These are phyloP conservation scores for Fusarium fujikuroi DNA, from an alignment of 2,329 filamentous ascomycete species.

Conservation along the genomic window DNA sequence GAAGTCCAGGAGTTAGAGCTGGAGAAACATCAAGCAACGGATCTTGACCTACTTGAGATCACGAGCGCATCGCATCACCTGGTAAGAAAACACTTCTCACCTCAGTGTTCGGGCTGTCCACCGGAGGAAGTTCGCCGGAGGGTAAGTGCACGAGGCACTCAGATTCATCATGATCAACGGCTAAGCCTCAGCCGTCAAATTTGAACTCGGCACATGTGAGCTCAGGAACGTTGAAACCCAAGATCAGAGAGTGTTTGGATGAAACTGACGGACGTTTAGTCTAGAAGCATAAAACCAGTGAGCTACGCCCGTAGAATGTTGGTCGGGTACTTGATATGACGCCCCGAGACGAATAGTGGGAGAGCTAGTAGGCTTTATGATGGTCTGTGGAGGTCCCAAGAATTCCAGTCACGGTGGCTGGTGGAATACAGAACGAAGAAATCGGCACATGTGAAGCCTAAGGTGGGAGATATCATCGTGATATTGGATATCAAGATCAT, in stretches of 20 bases:
- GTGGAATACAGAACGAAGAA: not conserved
- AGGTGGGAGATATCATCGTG: not conserved
- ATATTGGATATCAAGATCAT: not conserved
- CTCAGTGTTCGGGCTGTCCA: not conserved
- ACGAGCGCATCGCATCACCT: not conserved
- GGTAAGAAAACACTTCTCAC: not conserved
- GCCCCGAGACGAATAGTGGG: not conserved
- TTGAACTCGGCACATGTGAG: not conserved
- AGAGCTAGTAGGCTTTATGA: not conserved
- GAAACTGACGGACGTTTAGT: slow-evolving; percentile 10
- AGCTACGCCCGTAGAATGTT: slow-evolving; percentile 2
- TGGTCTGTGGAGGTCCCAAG: not conserved
- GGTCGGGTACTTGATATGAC: not conserved
- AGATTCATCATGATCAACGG: not conserved
- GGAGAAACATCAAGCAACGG: not conserved
- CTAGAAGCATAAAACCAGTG: not conserved
- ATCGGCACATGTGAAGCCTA: not conserved
- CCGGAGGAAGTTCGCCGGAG: not conserved
- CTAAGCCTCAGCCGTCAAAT: not conserved
- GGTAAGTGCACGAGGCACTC: not conserved
- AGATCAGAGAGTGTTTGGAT: not conserved
- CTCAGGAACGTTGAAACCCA: not conserved
- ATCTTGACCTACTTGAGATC: not conserved
- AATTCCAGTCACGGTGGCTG: slow-evolving; percentile 11
- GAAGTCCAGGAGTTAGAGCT: not conserved